Conservation (phyloP, 2,329 filamentous ascomycete species). For the Phialophora tarda region DNA sequence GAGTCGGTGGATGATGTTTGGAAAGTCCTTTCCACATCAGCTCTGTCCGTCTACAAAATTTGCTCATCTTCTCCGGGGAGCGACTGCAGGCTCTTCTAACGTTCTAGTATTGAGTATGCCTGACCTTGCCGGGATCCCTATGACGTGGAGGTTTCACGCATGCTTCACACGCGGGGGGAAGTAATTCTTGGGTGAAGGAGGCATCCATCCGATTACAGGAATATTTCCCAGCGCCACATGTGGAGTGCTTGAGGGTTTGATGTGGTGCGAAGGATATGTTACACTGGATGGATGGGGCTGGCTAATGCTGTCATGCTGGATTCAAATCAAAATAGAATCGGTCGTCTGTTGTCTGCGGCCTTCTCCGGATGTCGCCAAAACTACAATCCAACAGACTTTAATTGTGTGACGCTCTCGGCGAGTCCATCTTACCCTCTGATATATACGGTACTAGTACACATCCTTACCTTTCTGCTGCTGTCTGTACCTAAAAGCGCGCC, state of each 20-base stretch:
- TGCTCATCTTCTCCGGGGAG: background rate
- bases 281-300: background rate
- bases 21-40: too few species aligned
- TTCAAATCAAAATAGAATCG: background rate
- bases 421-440: background rate
- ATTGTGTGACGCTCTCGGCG: background rate
- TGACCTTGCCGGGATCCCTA: background rate
- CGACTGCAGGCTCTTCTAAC: background rate
- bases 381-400: background rate
- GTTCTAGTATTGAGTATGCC: background rate
- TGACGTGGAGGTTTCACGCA: background rate
- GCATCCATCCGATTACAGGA: too few species aligned
- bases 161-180: background rate
- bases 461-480: background rate
- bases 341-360: background rate
- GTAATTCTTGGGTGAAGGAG: background rate
- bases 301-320: conserved; percentile 1
- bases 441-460: background rate
- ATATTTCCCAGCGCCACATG: too few species aligned
- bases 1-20: background rate
- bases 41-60: background rate
- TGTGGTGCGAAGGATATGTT: background rate
- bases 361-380: background rate
- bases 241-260: background rate
- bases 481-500: too few species aligned